These are phyloP conservation scores for Salix koriyanagi DNA, from an alignment of 345 rosid species.

Conservation along the genomic window DNA sequence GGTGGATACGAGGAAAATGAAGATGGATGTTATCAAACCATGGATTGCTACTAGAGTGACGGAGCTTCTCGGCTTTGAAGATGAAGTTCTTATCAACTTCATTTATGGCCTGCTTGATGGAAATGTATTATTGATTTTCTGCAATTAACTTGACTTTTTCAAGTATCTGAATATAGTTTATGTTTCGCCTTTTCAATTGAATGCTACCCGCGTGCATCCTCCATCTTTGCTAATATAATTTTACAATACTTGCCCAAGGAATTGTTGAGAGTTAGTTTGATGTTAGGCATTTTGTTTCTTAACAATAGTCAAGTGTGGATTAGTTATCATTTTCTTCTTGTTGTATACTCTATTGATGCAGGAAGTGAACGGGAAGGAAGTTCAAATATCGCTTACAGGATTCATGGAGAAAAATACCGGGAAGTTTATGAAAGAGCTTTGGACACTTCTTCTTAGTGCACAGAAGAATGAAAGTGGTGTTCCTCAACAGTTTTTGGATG, in stretches of 20 bases:
- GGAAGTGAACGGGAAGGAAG: conserved; percentile 88
- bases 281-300: neutral
- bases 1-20: conserved; percentile 87
- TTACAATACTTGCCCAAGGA: conserved; percentile 13
- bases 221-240: neutral
- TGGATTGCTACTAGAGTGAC: conserved; percentile 94
- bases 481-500: conserved; percentile 88
- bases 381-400: conserved; percentile 83
- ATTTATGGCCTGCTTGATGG: conserved; percentile 88
- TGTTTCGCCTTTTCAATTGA: neutral
- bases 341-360: conserved; percentile 22
- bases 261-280: neutral
- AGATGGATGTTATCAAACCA: conserved; percentile 90
- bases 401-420: conserved; percentile 98
- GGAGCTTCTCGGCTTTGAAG: conserved; percentile 94
- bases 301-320: neutral
- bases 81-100: conserved; percentile 95
- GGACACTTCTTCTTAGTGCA: conserved; percentile 90
- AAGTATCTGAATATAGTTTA: neutral
- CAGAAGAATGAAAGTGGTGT: conserved; percentile 83
- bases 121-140: conserved; percentile 45
- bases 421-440: conserved; percentile 97
- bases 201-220: neutral
- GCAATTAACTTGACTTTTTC: neutral
- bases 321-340: neutral